Evolutionary conservation across 176 grass and related monocot species (phyloP), one percentile per base, ranked within the genome.

Genomic region (Musa itinerans): DNA sequence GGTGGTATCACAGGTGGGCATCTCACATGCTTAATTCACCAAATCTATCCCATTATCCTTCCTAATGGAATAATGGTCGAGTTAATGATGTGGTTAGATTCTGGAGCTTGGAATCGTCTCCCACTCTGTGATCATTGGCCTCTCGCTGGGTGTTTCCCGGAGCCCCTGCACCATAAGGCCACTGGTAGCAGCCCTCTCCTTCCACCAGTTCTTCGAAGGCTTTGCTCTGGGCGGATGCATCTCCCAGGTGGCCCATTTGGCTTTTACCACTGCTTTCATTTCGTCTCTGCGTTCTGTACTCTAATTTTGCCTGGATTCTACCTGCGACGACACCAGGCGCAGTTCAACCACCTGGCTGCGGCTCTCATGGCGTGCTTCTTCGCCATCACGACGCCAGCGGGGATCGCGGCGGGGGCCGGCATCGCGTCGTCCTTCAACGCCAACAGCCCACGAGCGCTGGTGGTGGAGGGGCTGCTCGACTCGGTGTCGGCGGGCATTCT

Each of bases 401-500:
- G 72, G 14, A 74, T 74, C 24, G 25, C 24, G 2, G 53, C 26
- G 14, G 72, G 72, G 9, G 72, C 72, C 53, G 53, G 6, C 26
- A 16, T 74, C 9, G 72, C 72, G 54, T 74, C 72, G 53, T 74
- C 54, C 3, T 59, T 57, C 24, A 74, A 74, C 72, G 24, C 23
- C 10, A 74, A 59, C 16, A 75, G 73, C 73, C 73, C 54, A 12
- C 27, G 73, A 58, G 54, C 73, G 54, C 73, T 75, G 54, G 54
- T 75, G 73, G 73, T 75, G 15, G 73, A 75, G 54, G 73, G 73
- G 73, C 15, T 75, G 27, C 73, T 75, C 54, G 73, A 75, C 73
- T 59, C 73, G 73, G 27, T 75, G 8, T 75, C 73, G 54, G 73
- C 73, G 14, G 73, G 73, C 19, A 75, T 75, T 59, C 55, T 75